Evolutionary conservation across 768 basidiomycete genomes (phyloP), one percentile per base, ranked within the genome.

Genomic region (Tephrocybe sp.): DNA sequence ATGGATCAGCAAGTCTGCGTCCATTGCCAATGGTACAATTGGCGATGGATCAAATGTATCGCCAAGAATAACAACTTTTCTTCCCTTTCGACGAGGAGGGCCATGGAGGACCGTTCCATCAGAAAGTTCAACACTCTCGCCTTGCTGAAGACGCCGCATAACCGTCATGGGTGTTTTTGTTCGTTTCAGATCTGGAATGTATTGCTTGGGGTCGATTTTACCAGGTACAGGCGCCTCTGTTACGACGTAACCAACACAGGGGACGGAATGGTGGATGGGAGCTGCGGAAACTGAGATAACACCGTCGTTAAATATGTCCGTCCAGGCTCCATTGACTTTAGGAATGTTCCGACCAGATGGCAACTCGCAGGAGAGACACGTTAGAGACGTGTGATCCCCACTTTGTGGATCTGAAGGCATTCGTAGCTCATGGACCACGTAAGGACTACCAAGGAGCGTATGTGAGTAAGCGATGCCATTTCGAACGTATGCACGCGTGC

Each of bases 41-140:
- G 79, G 71, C n/a, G 83, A 83, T 5, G 87, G 87, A 64, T 96
- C 84, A 61, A 77, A 84, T 4, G 92, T 93, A 58, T 95, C 94
- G 0, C 93, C 93, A 28, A 95, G 73, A 49, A 97, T 81, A 25
- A 82, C 85, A 19, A 96, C 56, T 64, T 91, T 91, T 43, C 90
- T 75, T 3, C 91, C 93, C 1, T 73, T 75, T 44, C 84, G 73
- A 38, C 78, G 77, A 19, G 71, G 61, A 6, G 90, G 90, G 0
- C 88, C 89, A 4, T 79, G 72, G 12, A 95, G 71, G 13, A 84
- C 54, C 22, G 84, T 89, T 11, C 90, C 90, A 56, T 92, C 89
- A 3, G 75, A 71, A 38, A 94, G 80, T 47, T 69, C 65, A 27
- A 92, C 69, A 15, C 69, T 73, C 53, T 83, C 78, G 16, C 88